Evolutionary conservation across 164 flowering plant genomes (phyloP), one percentile per base, ranked within the genome.

Genomic region (Aristolochia contorta): DNA sequence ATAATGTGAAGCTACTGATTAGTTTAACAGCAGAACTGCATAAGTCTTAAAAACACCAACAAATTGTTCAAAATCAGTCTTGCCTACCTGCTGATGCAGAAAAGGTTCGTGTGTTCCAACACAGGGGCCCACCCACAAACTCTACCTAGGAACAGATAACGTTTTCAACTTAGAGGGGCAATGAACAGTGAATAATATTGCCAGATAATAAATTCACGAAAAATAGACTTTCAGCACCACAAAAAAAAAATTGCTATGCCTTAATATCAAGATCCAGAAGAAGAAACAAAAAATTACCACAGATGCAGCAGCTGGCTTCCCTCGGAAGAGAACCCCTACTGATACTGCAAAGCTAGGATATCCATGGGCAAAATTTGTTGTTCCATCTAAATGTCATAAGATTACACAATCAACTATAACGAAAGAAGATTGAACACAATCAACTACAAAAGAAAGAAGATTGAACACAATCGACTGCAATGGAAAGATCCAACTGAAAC

Each of bases 291-390:
- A 49, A 63, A 48, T 54, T 89, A 92, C 98, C 95, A 92, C 96
- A 61, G 93, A 69, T 51, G 98, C 98, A 65, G 96, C 93, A 63
- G 83, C 95, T 46, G 98, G 98, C 62, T 77, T 92, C 72, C 98
- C 98, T 65, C 73, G 82, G 69, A 73, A 92, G 16, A 89, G 80
- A 77, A 92, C 96, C 47, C 87, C 98, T 55, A 92, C 89, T 25
- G 98, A 92, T 62, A 92, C 96, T 5, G 96, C 95, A 83, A 92
- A 92, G 81, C 95, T 82, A 25, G 98, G 98, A 75, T 92, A 92
- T 64, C 93, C 72, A 60, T 92, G 96, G 1, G 98, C 96, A 74
- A 92, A 92, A 67, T 92, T 92, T 71, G 98, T 92, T 41, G 98
- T 92, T 70, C 98, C 98, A 79, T 92, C 96, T 92, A 62, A 27